Percentiles rank a stretch among this genome's conserved stretches.
phyloP scores from a whole-genome alignment of 163 green algal genomes.

The Trebouxia gelatinosa region DNA sequence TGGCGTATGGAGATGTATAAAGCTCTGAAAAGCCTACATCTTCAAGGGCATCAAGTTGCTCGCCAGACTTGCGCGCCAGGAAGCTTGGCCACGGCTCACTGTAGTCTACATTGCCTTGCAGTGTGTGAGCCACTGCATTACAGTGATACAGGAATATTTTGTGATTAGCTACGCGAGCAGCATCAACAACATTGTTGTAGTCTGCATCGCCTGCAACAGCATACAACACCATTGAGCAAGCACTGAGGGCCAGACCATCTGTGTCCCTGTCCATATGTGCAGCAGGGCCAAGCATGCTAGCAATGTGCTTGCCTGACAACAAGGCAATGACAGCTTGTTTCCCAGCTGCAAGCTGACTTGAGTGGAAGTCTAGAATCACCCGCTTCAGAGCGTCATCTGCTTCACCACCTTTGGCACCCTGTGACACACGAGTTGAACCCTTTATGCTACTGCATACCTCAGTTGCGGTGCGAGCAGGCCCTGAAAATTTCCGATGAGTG shows the following conservation, averaged over 20 bases:
- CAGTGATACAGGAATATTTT: slow-evolving; percentile 19
- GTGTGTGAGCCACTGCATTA: background rate
- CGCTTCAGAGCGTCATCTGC: slow-evolving; percentile 24
- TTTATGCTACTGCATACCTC: too few species aligned
- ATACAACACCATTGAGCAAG: too few species aligned
- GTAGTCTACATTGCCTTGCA: slow-evolving; percentile 16
- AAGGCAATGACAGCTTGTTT: background rate
- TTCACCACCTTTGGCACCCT: slow-evolving; percentile 16
- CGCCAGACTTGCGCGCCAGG: slow-evolving; percentile 1
- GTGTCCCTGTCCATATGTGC: too few species aligned
- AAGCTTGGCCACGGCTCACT: slow-evolving; percentile 17
- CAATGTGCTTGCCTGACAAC: background rate
- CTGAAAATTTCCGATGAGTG: too few species aligned
- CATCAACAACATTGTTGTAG: slow-evolving; percentile 23
- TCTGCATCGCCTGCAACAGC: slow-evolving; percentile 17
- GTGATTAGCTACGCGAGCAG: slow-evolving; percentile 8
- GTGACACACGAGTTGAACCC: too few species aligned
- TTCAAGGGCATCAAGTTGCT: background rate
- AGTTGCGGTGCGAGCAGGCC: too few species aligned
- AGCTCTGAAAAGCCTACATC: too few species aligned
- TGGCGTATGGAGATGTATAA: too few species aligned
- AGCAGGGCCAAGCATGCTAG: background rate
- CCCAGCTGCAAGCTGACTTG: slow-evolving; percentile 7
- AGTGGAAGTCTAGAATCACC: slow-evolving; percentile 22
- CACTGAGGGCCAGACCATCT: too few species aligned